Evolutionary conservation across 176 grass and related monocot genomes (phyloP), one percentile per base, ranked within the genome.

Genomic region (Cenchrus fungigraminus): DNA sequence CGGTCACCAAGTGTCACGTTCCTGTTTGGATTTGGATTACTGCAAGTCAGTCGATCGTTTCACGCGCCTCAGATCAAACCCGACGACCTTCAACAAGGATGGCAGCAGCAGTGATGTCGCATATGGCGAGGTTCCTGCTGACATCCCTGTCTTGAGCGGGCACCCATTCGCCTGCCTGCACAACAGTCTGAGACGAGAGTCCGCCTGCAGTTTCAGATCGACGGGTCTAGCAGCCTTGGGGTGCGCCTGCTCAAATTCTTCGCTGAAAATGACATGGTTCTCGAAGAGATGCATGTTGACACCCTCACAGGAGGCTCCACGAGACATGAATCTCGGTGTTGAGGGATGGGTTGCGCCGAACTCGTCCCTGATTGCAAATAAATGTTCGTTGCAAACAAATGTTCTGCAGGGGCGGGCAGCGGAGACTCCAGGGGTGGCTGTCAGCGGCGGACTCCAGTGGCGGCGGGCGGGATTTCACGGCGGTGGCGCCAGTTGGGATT

Each of bases 171-270:
- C 19, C 7, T 83, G 81, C 81, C n/a, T 83, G 60, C 57, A 40
- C 1, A 37, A 16, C 10, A 16, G 57, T 0, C 44, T 74, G 6
- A 74, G 17, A 20, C 37, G 22, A 7, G 25, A 25, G 57, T 74
- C 0, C 1, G 28, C 10, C 19, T 74, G 6, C 55, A 74, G 11
- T 74, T 83, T 22, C 10, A 9, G 29, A 8, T 60, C 1, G 40
- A 71, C 13, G 25, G 11, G 15, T 19, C 42, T 1, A 59, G 57
- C 67, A 60, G 65, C 37, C 40, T 82, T 12, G 79, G 79, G 79
- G 14, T 59, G 14, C 43, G 58, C 4, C 80, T 72, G 1, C 5
- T 82, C 13, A 74, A 84, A 17, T 75, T 84, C 81, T 74, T 74
- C 6, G 28, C 17, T 9, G 10, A 42, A 25, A 20, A 83, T 52